A percentile compares a stretch with the other conserved stretches of the same genome.
Evolutionary conservation across 1,284 basidiomycete genomes (phyloP).

Genomic region (Chiua sp.): DNA sequence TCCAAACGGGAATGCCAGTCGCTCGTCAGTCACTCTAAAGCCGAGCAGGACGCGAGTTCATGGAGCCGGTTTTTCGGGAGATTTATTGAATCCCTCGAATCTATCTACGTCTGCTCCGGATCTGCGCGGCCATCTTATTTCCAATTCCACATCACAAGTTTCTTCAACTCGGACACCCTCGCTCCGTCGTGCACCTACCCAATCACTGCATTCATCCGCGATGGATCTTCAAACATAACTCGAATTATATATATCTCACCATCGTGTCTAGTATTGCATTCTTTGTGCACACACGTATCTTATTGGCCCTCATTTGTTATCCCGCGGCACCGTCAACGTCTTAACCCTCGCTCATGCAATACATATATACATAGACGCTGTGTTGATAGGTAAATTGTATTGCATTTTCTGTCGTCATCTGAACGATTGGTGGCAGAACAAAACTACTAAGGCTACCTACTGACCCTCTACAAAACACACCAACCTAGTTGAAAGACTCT

Average conservation of each 20-base stretch:
- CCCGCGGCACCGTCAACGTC: background rate
- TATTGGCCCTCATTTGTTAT: background rate
- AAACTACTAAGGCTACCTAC: conserved; percentile 10
- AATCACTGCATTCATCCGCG: conserved; percentile 14
- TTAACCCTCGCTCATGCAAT: background rate
- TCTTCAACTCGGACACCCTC: conserved; percentile 9
- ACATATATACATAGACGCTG: background rate
- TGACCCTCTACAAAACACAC: conserved; percentile 17
- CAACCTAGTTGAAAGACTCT: conserved; percentile 13
- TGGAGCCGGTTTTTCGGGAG: conserved; percentile 8
- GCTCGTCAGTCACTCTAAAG: conserved; percentile 28
- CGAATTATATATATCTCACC: conserved; percentile 22
- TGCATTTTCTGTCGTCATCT: conserved; percentile 7
- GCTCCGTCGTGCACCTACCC: conserved; percentile 11
- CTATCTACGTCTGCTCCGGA: conserved; percentile 35
- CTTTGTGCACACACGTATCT: conserved; percentile 25
- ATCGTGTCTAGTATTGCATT: conserved; percentile 15
- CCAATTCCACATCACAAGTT: conserved; percentile 10
- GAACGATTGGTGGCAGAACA: conserved; percentile 1
- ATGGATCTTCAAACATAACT: conserved; percentile 24
- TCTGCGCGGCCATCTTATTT: conserved; percentile 18
- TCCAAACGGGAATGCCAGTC: conserved; percentile 31
- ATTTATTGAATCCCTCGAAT: conserved; percentile 9
- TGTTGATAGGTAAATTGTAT: background rate
- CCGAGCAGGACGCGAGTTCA: conserved; percentile 16